phyloP scores from a whole-genome alignment of 23 red algal genomes.

The Gracilaria domingensis region DNA sequence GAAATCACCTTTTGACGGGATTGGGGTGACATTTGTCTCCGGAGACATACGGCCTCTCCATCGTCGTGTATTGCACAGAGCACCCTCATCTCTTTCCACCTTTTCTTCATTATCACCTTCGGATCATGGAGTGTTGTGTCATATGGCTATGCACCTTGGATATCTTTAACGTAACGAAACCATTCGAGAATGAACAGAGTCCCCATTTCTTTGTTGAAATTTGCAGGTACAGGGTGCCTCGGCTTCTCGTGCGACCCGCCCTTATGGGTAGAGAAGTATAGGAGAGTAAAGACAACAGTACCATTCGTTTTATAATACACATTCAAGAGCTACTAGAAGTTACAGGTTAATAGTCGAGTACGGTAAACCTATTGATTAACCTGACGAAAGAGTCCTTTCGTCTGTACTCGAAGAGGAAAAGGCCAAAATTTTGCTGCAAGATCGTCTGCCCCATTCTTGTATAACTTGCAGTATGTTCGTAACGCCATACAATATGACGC shows the following conservation, averaged over 20 bases:
- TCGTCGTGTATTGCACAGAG: conserved; percentile 23
- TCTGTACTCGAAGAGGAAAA: conserved; percentile 73
- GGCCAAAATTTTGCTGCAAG: conserved; percentile 74
- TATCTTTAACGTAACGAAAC: background rate
- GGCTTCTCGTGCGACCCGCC: background rate
- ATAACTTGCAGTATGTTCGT: conserved; percentile 61
- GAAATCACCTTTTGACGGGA: conserved; percentile 23
- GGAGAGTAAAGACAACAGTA: background rate
- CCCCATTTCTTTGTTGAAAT: background rate
- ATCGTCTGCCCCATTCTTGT: conserved; percentile 55
- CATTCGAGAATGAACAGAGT: background rate
- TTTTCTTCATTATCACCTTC: conserved; percentile 10
- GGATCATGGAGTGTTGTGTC: background rate
- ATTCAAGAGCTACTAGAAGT: conserved; percentile 12
- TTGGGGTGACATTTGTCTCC: background rate
- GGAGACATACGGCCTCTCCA: background rate
- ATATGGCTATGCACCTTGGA: background rate
- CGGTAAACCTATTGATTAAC: conserved; percentile 45
- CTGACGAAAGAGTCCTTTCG: conserved; percentile 73
- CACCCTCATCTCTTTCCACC: background rate
- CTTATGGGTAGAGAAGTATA: background rate
- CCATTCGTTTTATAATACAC: conserved; percentile 16
- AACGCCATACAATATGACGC: conserved; percentile 80
- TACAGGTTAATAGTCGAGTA: conserved; percentile 31
- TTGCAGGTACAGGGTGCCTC: background rate